A percentile compares a stretch with the other conserved stretches of the same genome.
Conservation (phyloP, 345 rosid species). For the Citropsis articulata region DNA sequence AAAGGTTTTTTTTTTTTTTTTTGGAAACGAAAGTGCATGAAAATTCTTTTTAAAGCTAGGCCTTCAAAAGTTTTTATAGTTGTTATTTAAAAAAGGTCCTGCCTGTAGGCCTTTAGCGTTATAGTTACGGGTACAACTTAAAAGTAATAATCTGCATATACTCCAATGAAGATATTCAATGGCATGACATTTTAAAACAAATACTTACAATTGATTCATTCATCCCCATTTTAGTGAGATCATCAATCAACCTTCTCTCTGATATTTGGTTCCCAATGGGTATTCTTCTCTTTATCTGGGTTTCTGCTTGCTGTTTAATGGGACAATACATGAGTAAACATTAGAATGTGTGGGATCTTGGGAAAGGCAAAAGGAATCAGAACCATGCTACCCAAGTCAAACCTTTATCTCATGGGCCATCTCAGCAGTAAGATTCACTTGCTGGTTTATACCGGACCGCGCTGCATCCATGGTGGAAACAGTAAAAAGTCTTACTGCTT, state of each 20-base stretch:
- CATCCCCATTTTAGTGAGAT: slow-evolving; percentile 84
- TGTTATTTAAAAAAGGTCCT: no score
- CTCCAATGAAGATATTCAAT: no score
- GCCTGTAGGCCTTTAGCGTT: no score
- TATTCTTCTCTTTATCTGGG: slow-evolving; percentile 83
- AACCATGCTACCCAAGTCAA: slow-evolving; percentile 11
- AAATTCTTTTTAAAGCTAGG: no score
- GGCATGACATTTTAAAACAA: neutral
- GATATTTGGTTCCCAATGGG: slow-evolving; percentile 88
- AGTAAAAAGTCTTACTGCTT: slow-evolving; percentile 84
- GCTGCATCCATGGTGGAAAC: slow-evolving; percentile 98
- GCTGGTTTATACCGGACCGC: slow-evolving; percentile 89
- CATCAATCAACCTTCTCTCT: slow-evolving; percentile 84
- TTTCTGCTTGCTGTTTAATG: slow-evolving; percentile 76
- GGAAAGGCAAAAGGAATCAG: neutral
- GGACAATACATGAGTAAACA: neutral
- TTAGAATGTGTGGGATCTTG: neutral
- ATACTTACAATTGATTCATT: slow-evolving; percentile 78
- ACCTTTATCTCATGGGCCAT: slow-evolving; percentile 90
- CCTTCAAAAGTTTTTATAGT: no score
- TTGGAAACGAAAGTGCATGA: no score
- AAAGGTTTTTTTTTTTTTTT: no score
- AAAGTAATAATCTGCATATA: no score
- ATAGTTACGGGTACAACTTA: no score
- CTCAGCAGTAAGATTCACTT: slow-evolving; percentile 71